These are phyloP conservation scores for peach (Prunus persica) DNA, from an alignment of 306 rosid species.

Conservation along the genomic window Prunus_persica_NCBIv2 NC_034010.1:24491001-24491500, in stretches of 20 bases:
- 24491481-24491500: slow-evolving; percentile 3
- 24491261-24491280: slow-evolving; percentile 26
- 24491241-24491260: slow-evolving; percentile 16
- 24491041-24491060: neutral
- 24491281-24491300: slow-evolving; percentile 66
- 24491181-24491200: neutral
- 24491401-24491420: slow-evolving; percentile 5
- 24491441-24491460: neutral
- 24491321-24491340: slow-evolving; percentile 83
- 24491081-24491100: neutral
- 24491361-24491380: neutral
- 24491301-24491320: slow-evolving; percentile 73
- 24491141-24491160: neutral
- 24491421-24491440: slow-evolving; percentile 5
- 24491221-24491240: neutral
- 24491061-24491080: neutral
- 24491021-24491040: neutral
- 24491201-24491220: neutral
- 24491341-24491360: slow-evolving; percentile 71
- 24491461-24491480: neutral
- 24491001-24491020: neutral
- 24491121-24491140: neutral
- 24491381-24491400: slow-evolving; percentile 8
- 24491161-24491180: neutral
- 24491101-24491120: neutral